Conservation (phyloP, 495 filamentous ascomycete genomes). For the Astrocystis sublimbata region DNA sequence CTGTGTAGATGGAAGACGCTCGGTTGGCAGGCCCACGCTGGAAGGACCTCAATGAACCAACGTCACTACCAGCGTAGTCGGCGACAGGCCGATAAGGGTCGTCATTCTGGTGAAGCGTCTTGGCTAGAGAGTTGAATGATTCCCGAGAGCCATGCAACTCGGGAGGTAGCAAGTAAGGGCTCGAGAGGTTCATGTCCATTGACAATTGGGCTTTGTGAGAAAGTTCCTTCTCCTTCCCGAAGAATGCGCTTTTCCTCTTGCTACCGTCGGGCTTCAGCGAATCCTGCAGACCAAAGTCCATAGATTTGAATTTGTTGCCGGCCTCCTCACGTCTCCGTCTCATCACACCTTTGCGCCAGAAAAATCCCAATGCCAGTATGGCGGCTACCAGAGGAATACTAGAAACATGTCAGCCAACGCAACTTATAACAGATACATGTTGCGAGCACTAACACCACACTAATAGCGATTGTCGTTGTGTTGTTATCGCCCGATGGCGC, state of each 20-base stretch:
- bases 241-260: conserved; percentile 47
- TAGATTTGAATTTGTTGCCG: conserved; percentile 84
- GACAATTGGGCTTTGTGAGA: conserved; percentile 70
- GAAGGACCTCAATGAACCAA: conserved; percentile 58
- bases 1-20: conserved; percentile 61
- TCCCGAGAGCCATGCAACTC: conserved; percentile 75
- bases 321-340: conserved; percentile 77
- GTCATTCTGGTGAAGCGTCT: conserved; percentile 65
- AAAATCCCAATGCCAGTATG: conserved; percentile 65
- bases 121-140: conserved; percentile 81
- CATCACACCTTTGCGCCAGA: conserved; percentile 75
- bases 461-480: conserved; percentile 73
- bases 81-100: conserved; percentile 82
- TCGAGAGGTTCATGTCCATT: conserved; percentile 76
- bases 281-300: conserved; percentile 86
- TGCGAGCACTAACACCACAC: conserved; percentile 69
- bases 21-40: conserved; percentile 52
- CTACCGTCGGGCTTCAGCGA: conserved; percentile 31
- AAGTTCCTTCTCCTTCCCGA: conserved; percentile 52
- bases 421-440: neutral
- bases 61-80: conserved; percentile 59
- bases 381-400: conserved; percentile 78
- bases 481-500: conserved; percentile 48
- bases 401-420: conserved; percentile 33
- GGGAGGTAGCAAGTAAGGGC: conserved; percentile 88